Evolutionary conservation across 768 basidiomycete species (phyloP).

Genomic region (Pholiota microspora): DNA sequence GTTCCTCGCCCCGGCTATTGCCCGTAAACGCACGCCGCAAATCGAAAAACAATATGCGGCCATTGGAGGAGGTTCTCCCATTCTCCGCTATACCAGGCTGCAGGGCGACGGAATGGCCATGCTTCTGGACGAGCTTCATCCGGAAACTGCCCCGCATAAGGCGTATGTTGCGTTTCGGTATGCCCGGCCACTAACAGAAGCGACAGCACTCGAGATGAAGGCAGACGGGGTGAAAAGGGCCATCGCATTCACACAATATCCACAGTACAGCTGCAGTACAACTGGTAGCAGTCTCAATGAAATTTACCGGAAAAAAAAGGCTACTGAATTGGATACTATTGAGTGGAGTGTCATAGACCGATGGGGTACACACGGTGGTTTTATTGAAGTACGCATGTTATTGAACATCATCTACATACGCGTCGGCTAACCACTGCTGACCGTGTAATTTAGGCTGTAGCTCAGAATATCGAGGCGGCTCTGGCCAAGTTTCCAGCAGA

Average conservation of each 20-base stretch:
- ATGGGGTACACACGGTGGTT: slow-evolving; percentile 94
- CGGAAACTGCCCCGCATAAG: slow-evolving; percentile 92
- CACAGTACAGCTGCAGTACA: slow-evolving; percentile 97
- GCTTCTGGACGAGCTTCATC: slow-evolving; percentile 92
- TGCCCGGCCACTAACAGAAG: slow-evolving; percentile 83
- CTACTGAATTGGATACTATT: slow-evolving; percentile 62
- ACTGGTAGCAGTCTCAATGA: slow-evolving; percentile 98
- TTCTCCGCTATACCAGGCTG: slow-evolving; percentile 81
- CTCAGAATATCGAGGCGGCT: slow-evolving; percentile 83
- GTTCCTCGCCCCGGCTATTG: slow-evolving; percentile 84
- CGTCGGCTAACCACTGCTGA: slow-evolving; percentile 10
- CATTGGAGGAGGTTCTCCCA: slow-evolving; percentile 97
- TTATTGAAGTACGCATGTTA: slow-evolving; percentile 75
- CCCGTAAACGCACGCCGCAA: slow-evolving; percentile 82
- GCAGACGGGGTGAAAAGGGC: slow-evolving; percentile 90
- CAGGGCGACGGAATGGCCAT: slow-evolving; percentile 91
- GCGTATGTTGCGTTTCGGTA: slow-evolving; percentile 96
- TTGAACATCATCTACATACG: slow-evolving; percentile 1
- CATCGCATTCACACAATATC: slow-evolving; percentile 96
- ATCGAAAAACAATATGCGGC: slow-evolving; percentile 94
- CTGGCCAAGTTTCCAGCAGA: slow-evolving; percentile 75
- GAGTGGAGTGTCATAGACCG: slow-evolving; percentile 98
- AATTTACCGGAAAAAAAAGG: slow-evolving; percentile 64
- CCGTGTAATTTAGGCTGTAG: slow-evolving; percentile 64
- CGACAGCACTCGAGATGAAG: slow-evolving; percentile 80